Conservation (phyloP, 116 monocot species). For the Phalaenopsis hybrid region DNA sequence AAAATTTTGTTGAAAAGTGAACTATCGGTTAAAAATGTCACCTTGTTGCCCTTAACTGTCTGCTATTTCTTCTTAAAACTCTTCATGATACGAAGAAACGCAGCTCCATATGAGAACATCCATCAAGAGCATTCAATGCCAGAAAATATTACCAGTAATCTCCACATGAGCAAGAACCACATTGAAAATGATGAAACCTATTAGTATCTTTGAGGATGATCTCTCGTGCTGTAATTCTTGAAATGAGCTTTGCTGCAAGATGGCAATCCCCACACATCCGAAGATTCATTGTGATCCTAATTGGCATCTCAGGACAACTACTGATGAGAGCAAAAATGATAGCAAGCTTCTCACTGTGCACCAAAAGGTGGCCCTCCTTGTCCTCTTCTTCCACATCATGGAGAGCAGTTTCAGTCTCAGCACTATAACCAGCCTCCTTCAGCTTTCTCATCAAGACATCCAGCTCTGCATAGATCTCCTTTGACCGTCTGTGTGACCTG, state of each 20-base stretch:
- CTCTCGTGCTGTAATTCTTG: conserved; percentile 31
- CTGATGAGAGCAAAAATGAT: conserved; percentile 45
- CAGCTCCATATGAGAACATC: not conserved
- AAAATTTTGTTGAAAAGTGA: not conserved
- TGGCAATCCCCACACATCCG: conserved; percentile 61
- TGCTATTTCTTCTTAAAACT: not conserved
- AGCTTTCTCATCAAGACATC: conserved; percentile 33
- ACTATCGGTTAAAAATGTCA: not conserved
- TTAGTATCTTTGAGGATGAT: conserved; percentile 51
- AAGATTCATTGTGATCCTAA: conserved; percentile 60
- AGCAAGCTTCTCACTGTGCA: conserved; percentile 59
- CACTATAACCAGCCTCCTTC: conserved; percentile 46
- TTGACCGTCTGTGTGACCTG: conserved; percentile 30
- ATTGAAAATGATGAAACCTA: conserved; percentile 53
- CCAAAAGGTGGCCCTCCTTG: conserved; percentile 49
- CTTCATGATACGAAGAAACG: not conserved
- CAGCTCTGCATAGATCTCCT: conserved; percentile 40
- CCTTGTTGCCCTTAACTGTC: not conserved
- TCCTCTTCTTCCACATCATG: conserved; percentile 74
- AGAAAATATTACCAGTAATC: conserved; percentile 44
- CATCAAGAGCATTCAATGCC: not conserved
- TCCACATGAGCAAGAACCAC: conserved; percentile 53
- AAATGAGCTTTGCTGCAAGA: conserved; percentile 46
- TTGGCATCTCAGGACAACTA: conserved; percentile 13
- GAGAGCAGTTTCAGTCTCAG: conserved; percentile 37